phyloP scores from a whole-genome alignment of 176 grass and related monocot genomes.

The Cenchrus americanus region DNA sequence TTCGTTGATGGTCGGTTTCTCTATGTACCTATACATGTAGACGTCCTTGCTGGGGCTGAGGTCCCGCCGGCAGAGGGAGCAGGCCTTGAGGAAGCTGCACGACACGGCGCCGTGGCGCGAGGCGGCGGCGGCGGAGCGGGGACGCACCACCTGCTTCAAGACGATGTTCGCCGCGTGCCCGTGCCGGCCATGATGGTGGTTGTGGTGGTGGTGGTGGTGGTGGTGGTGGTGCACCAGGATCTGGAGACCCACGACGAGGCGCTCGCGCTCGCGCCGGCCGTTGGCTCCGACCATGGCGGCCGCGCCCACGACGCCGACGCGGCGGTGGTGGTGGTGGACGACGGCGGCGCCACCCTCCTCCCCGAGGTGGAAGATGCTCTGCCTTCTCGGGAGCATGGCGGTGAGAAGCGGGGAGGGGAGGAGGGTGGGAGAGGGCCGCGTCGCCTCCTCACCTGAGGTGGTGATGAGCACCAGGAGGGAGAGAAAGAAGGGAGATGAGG shows the following conservation, averaged over 20 bases:
- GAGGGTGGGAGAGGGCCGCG: neutral
- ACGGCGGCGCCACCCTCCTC: conserved; percentile 48
- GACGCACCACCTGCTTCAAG: conserved; percentile 44
- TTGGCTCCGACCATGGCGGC: neutral
- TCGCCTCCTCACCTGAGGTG: neutral
- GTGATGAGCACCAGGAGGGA: neutral
- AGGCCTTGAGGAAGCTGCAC: conserved; percentile 62
- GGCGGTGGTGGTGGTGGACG: neutral
- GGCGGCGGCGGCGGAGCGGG: neutral
- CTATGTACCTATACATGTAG: conserved; percentile 68
- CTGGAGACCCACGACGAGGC: conserved; percentile 52
- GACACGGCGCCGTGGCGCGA: conserved; percentile 20
- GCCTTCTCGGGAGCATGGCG: conserved; percentile 57
- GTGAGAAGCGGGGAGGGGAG: neutral
- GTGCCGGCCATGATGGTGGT: conserved; percentile 11
- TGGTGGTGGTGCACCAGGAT: conserved; percentile 50
- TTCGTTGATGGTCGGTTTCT: too few relatives aligned
- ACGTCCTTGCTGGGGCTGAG: conserved; percentile 57
- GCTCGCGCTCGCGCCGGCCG: conserved; percentile 31
- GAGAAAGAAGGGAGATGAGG: neutral
- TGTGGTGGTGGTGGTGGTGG: neutral
- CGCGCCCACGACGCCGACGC: neutral
- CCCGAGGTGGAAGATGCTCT: conserved; percentile 66
- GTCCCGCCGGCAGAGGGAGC: conserved; percentile 55
- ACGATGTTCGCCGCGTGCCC: conserved; percentile 48